phyloP scores from a whole-genome alignment of 2,329 filamentous ascomycete species.

The Cucurbitaria berberidis region DNA sequence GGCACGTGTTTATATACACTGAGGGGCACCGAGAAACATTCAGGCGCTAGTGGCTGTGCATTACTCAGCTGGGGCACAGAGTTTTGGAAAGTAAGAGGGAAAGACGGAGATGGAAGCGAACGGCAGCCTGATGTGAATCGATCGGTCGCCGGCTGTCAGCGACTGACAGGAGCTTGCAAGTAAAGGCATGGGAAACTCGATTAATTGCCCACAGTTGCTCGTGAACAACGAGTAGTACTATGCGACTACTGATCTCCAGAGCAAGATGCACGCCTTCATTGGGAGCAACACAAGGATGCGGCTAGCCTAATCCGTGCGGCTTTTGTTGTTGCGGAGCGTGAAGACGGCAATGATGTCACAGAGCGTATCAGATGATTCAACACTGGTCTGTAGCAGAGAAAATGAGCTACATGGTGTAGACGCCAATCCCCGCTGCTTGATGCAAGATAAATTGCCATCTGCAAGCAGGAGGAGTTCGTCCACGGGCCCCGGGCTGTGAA shows the following conservation, averaged over 20 bases:
- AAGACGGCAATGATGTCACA: neutral
- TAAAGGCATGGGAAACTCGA: neutral
- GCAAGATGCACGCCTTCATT: neutral
- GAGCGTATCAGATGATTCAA: too few relatives aligned
- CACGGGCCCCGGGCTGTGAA: too few relatives aligned
- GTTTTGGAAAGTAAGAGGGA: neutral
- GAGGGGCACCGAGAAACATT: neutral
- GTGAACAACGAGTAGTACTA: neutral
- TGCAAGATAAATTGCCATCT: too few relatives aligned
- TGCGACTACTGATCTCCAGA: neutral
- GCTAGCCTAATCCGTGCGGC: neutral
- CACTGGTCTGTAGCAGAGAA: too few relatives aligned
- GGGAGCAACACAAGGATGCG: neutral
- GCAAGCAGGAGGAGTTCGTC: too few relatives aligned
- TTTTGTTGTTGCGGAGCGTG: neutral
- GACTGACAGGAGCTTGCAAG: neutral
- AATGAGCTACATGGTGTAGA: too few relatives aligned
- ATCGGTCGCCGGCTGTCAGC: neutral
- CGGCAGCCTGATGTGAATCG: neutral
- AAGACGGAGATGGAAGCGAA: neutral
- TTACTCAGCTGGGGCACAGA: neutral
- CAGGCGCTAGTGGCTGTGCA: neutral
- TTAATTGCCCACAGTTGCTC: neutral
- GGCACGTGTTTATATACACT: neutral
- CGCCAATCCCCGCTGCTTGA: too few relatives aligned